Evolutionary conservation across 345 rosid genomes (phyloP), one percentile per base, ranked within the genome.

Genomic region (Durio zibethinus): DNA sequence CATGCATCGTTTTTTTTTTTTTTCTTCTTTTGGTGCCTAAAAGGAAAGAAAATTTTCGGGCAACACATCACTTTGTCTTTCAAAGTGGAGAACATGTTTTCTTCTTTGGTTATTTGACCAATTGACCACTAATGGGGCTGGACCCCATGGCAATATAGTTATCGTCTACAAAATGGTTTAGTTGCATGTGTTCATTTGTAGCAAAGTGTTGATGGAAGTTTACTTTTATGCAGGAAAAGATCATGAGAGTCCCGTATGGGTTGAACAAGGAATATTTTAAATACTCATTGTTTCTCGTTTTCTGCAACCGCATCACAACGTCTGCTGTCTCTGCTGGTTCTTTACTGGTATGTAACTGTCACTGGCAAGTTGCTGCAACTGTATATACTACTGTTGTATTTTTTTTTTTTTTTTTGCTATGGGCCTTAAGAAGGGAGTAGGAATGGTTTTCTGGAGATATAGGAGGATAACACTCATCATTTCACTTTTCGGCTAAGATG

Each of bases 241-340:
- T 93, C 40, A 95, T 93, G 98, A 89, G 96, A 87, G 93, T 90
- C 2, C 94, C 98, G 0, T 93, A 95, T 83, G 98, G 97, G n/a
- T 45, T 70, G n/a, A 89, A 89, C 84, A 88, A 90, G 74, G 99
- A 95, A 76, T 91, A 70, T 60, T 93, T 95, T 80, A 89, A 83
- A 84, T 85, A 89, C 83, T 95, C 99, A 10, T 71, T 93, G 54
- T 95, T 95, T 85, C 98, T 95, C 4, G 98, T 95, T 67, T 95
- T 95, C 81, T 95, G 99, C 86, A 95, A 93, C 79, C 94, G 98
- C 12, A 85, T 93, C 76, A 84, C 92, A 10, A 93, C 98, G 52
- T 89, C 98, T 70, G 89, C 94, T 47, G 93, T 93, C 73, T 95
- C 99, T 82, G 99, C 98, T 70, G 87, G 73, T 63, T 80, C 88